Conservation (phyloP, 1,139 yeast species). For the Blastobotrys ciferrii region DNA sequence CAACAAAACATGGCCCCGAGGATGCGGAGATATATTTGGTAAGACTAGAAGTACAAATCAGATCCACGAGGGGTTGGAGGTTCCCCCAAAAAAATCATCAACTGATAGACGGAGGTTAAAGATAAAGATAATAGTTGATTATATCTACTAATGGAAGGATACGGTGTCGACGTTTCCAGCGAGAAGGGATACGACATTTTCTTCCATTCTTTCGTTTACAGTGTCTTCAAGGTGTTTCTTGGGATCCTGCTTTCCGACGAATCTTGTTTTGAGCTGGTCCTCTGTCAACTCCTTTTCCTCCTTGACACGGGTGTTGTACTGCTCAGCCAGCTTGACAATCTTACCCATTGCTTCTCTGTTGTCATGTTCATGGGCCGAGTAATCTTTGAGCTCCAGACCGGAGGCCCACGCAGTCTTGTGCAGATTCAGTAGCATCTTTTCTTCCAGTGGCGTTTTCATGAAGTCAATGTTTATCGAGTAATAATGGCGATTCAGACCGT, state of each 20-base stretch:
- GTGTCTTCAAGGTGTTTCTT: slow-evolving; percentile 93
- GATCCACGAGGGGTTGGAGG: too few species aligned
- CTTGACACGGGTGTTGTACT: slow-evolving; percentile 84
- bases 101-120: too few species aligned
- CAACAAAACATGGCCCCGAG: too few species aligned
- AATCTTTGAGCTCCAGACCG: slow-evolving; percentile 78
- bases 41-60: too few species aligned
- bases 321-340: slow-evolving; percentile 88
- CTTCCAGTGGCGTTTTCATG: slow-evolving; percentile 88
- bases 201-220: slow-evolving; percentile 82
- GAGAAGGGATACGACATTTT: slow-evolving; percentile 80
- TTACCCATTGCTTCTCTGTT: slow-evolving; percentile 71
- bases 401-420: slow-evolving; percentile 97
- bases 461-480: slow-evolving; percentile 94
- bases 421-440: slow-evolving; percentile 87
- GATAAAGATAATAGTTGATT: neutral
- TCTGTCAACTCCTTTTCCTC: slow-evolving; percentile 89
- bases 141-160: slow-evolving; percentile 32
- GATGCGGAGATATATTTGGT: too few species aligned
- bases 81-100: neutral
- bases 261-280: slow-evolving; percentile 89
- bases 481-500: slow-evolving; percentile 95
- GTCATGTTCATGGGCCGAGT: slow-evolving; percentile 71
- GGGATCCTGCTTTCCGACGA: slow-evolving; percentile 98
- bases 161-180: slow-evolving; percentile 88